Evolutionary conservation across 2,329 filamentous ascomycete species (phyloP).

Genomic region (Beauveria sp.): DNA sequence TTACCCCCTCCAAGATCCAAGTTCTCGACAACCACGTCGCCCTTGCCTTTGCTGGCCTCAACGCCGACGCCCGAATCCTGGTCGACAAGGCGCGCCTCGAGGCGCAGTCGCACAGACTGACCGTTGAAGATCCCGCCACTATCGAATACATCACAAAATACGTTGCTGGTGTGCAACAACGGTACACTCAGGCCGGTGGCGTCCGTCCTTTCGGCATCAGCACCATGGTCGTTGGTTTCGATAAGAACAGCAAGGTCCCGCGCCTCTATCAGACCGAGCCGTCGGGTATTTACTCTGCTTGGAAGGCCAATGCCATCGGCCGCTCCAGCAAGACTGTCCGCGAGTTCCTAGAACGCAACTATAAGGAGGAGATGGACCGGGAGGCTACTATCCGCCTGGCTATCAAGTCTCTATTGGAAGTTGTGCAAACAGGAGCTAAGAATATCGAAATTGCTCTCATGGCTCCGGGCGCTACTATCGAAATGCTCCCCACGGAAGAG

Average conservation of each 20-base stretch:
- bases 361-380: conserved; percentile 95
- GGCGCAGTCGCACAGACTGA: conserved; percentile 93
- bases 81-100: conserved; percentile 97
- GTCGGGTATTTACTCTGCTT: conserved; percentile 98
- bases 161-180: conserved; percentile 93
- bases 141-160: conserved; percentile 99
- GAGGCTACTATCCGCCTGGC: conserved; percentile 94
- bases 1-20: conserved; percentile 97
- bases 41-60: conserved; percentile 92
- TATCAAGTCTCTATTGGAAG: conserved; percentile 95
- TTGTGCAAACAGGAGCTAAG: conserved; percentile 97
- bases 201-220: conserved; percentile 98
- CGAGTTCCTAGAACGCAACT: conserved; percentile 97
- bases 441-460: conserved; percentile 99
- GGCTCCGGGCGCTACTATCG: conserved; percentile 82
- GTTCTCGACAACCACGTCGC: conserved; percentile 93
- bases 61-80: conserved; percentile 94
- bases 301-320: conserved; percentile 99
- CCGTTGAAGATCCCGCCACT: conserved; percentile 92
- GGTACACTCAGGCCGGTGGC: conserved; percentile 97
- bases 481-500: conserved; percentile 91
- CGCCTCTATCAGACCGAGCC: conserved; percentile 97
- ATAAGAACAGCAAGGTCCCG: conserved; percentile 81
- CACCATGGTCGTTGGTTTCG: conserved; percentile 96
- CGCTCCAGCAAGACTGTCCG: conserved; percentile 98